phyloP scores from a whole-genome alignment of 371 early-diverging fungal species.

The Mucor velutinosus region DNA sequence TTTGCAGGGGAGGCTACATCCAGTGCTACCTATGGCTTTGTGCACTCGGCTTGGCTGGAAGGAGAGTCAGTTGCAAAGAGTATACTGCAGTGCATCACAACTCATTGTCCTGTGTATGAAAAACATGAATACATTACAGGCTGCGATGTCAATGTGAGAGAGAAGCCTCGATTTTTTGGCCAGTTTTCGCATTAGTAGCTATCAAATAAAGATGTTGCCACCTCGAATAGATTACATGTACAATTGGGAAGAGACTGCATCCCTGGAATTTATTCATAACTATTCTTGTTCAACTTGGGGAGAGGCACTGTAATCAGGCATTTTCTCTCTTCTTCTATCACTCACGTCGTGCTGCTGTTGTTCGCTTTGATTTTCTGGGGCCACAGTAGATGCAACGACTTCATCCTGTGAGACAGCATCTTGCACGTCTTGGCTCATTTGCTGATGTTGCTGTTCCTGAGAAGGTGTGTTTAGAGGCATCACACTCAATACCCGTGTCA shows the following conservation, averaged over 20 bases:
- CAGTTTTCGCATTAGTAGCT: constrained; percentile 11
- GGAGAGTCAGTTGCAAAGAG: constrained; percentile 29
- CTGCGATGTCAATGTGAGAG: constrained; percentile 18
- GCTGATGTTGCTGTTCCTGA: not conserved
- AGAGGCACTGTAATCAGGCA: constrained; percentile 13
- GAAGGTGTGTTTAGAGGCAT: constrained; percentile 27
- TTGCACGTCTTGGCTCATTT: not conserved
- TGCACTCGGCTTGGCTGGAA: constrained; percentile 52
- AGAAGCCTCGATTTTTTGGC: constrained; percentile 6
- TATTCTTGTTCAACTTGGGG: not conserved
- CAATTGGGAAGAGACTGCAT: not conserved
- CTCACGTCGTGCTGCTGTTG: constrained; percentile 1
- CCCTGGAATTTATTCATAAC: not conserved
- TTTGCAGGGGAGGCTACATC: constrained; percentile 54
- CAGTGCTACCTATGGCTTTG: constrained; percentile 41
- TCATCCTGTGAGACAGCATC: not conserved
- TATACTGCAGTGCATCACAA: constrained; percentile 26
- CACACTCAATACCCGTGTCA: constrained; percentile 58
- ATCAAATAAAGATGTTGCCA: not conserved
- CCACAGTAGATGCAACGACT: not conserved
- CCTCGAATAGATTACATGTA: not conserved
- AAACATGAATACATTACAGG: constrained; percentile 30
- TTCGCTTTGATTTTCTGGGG: not conserved
- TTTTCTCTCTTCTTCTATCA: constrained; percentile 16
- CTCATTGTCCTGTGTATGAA: constrained; percentile 21